A percentile compares a stretch with the other conserved stretches of the same genome.
Evolutionary conservation across 1,139 yeast species (phyloP).

Genomic region (Petasospora fabianii): DNA sequence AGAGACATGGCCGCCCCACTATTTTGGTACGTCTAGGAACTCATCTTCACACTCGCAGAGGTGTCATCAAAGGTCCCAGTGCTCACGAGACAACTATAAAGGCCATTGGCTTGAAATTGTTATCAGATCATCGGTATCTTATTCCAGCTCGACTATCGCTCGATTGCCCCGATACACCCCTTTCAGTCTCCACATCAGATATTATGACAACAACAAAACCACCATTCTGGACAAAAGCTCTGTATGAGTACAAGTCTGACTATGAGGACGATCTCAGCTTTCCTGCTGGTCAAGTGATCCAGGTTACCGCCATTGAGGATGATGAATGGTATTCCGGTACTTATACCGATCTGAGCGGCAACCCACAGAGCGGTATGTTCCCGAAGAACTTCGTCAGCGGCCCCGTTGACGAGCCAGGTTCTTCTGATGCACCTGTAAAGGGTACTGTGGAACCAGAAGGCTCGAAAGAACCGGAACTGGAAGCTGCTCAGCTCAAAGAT

Average conservation of each 20-base stretch:
- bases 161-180: not conserved
- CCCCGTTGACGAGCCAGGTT: conserved; percentile 6
- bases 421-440: not conserved
- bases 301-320: conserved; percentile 76
- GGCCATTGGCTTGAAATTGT: too few relatives aligned
- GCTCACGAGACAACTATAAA: too few relatives aligned
- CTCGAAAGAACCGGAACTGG: not conserved
- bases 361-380: conserved; percentile 63
- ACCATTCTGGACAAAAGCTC: conserved; percentile 72
- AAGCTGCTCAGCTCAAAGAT: not conserved
- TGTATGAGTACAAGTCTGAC: conserved; percentile 71
- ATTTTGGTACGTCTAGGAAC: too few relatives aligned
- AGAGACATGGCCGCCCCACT: not conserved
- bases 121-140: too few relatives aligned
- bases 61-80: too few relatives aligned
- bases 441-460: not conserved
- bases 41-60: too few relatives aligned
- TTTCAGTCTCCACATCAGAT: not conserved
- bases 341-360: conserved; percentile 42
- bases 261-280: conserved; percentile 83
- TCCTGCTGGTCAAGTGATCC: conserved; percentile 60
- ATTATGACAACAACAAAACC: conserved; percentile 5
- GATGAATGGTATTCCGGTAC: conserved; percentile 88
- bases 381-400: conserved; percentile 76
- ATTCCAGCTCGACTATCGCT: not conserved